Evolutionary conservation across 2,329 filamentous ascomycete genomes (phyloP).

Genomic region (Trichoderma gracile): DNA sequence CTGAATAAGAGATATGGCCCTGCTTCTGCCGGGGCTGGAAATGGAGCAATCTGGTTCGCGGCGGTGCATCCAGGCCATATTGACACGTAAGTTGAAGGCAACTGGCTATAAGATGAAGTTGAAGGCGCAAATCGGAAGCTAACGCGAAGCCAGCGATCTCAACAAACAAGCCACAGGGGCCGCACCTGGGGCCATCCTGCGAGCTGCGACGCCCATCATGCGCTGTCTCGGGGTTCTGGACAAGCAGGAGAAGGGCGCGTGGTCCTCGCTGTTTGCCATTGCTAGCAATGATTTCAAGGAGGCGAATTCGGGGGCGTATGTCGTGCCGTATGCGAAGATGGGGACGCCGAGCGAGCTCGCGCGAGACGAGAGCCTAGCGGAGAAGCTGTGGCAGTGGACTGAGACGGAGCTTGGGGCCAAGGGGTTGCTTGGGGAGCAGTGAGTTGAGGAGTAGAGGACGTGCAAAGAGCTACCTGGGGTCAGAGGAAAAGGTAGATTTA

Average conservation of each 20-base stretch:
- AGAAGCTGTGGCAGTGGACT: slow-evolving; percentile 28
- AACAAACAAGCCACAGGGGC: slow-evolving; percentile 28
- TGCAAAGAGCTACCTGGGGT: too few relatives aligned
- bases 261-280: slow-evolving; percentile 31
- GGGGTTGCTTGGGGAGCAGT: slow-evolving; percentile 17
- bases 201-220: slow-evolving; percentile 27
- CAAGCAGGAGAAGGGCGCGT: slow-evolving; percentile 29
- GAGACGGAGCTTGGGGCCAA: slow-evolving; percentile 20
- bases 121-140: neutral
- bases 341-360: slow-evolving; percentile 30
- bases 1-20: slow-evolving; percentile 42
- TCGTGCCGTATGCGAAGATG: slow-evolving; percentile 31
- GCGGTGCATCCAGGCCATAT: slow-evolving; percentile 28
- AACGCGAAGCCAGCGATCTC: slow-evolving; percentile 23
- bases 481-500: too few relatives aligned
- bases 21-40: neutral
- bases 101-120: neutral
- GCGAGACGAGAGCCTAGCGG: slow-evolving; percentile 27
- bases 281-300: slow-evolving; percentile 29
- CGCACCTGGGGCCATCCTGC: slow-evolving; percentile 26
- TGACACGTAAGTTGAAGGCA: slow-evolving; percentile 17
- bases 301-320: slow-evolving; percentile 29
- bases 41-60: slow-evolving; percentile 6
- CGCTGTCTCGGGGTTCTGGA: slow-evolving; percentile 29
- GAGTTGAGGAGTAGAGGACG: neutral